Evolutionary conservation across 2,329 filamentous ascomycete species (phyloP).

Genomic region (Phialophora macrospora): DNA sequence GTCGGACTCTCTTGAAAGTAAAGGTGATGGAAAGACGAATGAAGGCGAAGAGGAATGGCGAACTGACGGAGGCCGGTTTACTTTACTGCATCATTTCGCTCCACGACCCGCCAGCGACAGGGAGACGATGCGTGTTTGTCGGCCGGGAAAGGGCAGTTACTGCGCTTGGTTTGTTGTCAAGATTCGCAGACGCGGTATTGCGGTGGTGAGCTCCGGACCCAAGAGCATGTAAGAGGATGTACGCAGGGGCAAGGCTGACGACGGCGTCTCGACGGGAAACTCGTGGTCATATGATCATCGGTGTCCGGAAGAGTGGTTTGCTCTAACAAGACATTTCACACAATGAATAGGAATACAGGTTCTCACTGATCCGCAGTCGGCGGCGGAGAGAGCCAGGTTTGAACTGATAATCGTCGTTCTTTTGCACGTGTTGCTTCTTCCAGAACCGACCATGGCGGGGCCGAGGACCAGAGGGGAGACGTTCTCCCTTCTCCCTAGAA

Average conservation of each 20-base stretch:
- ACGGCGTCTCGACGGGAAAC: not conserved
- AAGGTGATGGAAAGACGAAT: not conserved
- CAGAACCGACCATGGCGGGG: not conserved
- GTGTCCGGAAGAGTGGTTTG: not conserved
- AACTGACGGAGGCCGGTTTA: not conserved
- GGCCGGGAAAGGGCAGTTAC: not conserved
- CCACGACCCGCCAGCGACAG: not conserved
- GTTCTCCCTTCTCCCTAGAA: too few species aligned
- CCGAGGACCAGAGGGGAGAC: too few species aligned
- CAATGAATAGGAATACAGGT: not conserved
- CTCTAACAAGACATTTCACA: not conserved
- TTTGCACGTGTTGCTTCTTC: not conserved
- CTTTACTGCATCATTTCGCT: not conserved
- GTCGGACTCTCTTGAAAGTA: not conserved
- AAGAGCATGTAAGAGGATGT: not conserved
- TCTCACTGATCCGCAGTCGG: not conserved
- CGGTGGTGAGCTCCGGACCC: too few species aligned
- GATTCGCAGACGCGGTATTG: too few species aligned
- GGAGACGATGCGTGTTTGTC: not conserved
- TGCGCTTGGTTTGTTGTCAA: too few species aligned
- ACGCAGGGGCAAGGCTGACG: not conserved
- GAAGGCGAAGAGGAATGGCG: not conserved
- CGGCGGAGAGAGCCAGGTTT: not conserved
- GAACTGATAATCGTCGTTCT: not conserved
- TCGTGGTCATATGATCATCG: not conserved